Percentiles rank a stretch among this genome's conserved stretches.
These are phyloP conservation scores for Epichloe hybrida DNA, from an alignment of 2,329 filamentous ascomycete species.

Conservation along the genomic window DNA sequence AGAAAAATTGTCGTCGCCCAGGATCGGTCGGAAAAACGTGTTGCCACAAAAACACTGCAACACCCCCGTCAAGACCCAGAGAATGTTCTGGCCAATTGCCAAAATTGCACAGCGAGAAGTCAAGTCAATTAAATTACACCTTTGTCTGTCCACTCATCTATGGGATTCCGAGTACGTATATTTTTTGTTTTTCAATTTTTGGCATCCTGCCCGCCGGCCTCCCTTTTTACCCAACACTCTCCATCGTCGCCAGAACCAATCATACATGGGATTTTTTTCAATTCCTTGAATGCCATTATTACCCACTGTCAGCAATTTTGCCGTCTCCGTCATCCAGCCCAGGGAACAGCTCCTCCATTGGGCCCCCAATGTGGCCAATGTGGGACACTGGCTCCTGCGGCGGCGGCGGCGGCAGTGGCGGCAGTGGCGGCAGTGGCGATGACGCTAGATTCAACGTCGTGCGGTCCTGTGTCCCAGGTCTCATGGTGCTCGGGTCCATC, in stretches of 20 bases:
- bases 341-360: slow-evolving; percentile 4
- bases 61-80: slow-evolving; percentile 3
- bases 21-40: slow-evolving; percentile 25
- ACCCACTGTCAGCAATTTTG: neutral
- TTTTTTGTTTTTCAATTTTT: neutral
- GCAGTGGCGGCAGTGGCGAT: neutral
- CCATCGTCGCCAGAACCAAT: neutral
- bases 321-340: neutral
- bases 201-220: neutral
- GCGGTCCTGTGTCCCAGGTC: neutral
- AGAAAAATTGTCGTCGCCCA: slow-evolving; percentile 28
- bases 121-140: neutral
- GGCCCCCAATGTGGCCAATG: slow-evolving; percentile 1
- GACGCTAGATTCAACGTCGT: neutral
- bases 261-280: neutral
- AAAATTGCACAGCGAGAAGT: neutral
- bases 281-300: neutral
- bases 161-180: neutral
- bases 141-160: neutral
- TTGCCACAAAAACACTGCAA: slow-evolving; percentile 10
- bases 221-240: neutral
- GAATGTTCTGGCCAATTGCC: slow-evolving; percentile 8
- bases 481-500: neutral
- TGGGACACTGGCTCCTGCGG: neutral
- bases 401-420: neutral